Evolutionary conservation across 495 filamentous ascomycete genomes (phyloP), one percentile per base, ranked within the genome.

Genomic region (Oleoguttula mirabilis): DNA sequence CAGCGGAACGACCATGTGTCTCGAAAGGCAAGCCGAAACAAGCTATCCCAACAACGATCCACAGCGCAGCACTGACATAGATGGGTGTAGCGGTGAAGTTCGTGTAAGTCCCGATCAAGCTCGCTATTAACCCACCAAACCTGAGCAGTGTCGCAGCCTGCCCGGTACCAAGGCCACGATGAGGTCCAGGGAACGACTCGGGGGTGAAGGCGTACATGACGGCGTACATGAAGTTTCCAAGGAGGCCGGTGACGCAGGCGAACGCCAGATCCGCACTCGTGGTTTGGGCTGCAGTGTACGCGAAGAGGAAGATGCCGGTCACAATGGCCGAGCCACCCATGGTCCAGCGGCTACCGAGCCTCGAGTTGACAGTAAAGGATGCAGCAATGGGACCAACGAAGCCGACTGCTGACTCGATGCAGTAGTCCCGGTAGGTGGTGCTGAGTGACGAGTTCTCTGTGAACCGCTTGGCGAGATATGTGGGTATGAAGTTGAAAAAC

Each of bases 331-430:
- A 53, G 22, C 68, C 52, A 23, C 65, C 66, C 62, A 77, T 73
- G 1, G 73, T 79, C 21, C 72, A 70, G 53, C 73, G 75, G 30
- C 75, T 71, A 17, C 75, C 75, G 38, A 79, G 73, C 48, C 68
- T 70, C 45, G 77, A 58, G 37, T 76, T 66, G 14, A 79, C 71
- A 3, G 67, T 72, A 43, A 57, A 74, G 50, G 66, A 68, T 32
- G 67, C 75, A 17, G 76, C 55, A 35, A 77, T 56, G 12, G 66
- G 67, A 17, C 75, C 75, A 1, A 72, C 72, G 7, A 77, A 59
- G 21, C 75, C 71, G 36, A 73, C 63, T n/a, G 73, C 66, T 0
- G 71, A 69, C 21, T 68, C 70, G 41, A 79, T 77, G 27, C 66
- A 66, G 55, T 76, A 73, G 55, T 79, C 75, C 39, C 75, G 72